Evolutionary conservation across 2,329 filamentous ascomycete species (phyloP), one percentile per base, ranked within the genome.

Genomic region (Moelleriella libera): DNA sequence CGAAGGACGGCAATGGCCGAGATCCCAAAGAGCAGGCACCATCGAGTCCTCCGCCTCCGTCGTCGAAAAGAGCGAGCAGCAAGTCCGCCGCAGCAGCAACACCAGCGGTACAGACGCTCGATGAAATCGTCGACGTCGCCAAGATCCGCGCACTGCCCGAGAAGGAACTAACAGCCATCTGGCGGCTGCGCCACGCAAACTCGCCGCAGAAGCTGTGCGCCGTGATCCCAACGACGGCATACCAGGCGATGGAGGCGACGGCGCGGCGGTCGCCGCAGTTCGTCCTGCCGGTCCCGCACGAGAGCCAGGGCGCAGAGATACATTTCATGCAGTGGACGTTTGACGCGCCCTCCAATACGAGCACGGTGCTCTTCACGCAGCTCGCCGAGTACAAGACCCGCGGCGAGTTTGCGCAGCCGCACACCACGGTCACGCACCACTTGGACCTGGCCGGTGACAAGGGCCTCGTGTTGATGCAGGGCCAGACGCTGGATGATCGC

Each of bases 311-410:
- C 46, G 87, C 88, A 44, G 92, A 97, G 65, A 88, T 98, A 43
- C 92, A 98, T 67, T 95, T 94, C 64, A 67, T 98, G 52, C 90
- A 98, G 66, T 98, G 94, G 88, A 85, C 85, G 0, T 96, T 95
- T 65, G 89, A 94, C 50, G 68, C 65, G 28, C 68, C 69, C 48
- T 75, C 73, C 14, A 68, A 74, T 50, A 83, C 80, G 4, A 78
- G 76, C 50, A 87, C 84, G 0, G 82, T 97, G 5, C 80, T 98
- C 34, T 97, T 98, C 68, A 98, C 92, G 1, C 85, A 92, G 59
- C 74, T 98, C 32, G 90, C 87, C 12, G 88, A 96, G 62, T 98
- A 85, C 70, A 96, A 97, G 72, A 68, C 87, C 49, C 76, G 90
- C 46, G 89, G 89, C 46, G 86, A 95, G 64, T 98, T 81, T 60